Evolutionary conservation across 441 rosid genomes (phyloP), one percentile per base, ranked within the genome.

Genomic region (Corymbia citriodora): DNA sequence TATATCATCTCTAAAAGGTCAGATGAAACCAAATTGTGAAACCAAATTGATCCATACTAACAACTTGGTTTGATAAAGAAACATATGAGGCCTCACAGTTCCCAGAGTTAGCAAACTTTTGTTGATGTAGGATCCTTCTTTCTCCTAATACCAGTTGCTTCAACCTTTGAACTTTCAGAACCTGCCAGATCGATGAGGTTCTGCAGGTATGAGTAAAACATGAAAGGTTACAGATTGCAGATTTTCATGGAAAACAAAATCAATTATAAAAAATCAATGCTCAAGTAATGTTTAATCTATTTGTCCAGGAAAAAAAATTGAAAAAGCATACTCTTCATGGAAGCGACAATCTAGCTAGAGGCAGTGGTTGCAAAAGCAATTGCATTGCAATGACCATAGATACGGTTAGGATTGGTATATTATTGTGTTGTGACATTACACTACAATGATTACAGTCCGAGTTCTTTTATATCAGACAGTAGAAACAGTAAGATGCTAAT

Each of bases 141-240:
- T 97, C 99, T 95, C 91, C 99, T 97, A 91, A 95, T 63, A 87
- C 99, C 99, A 92, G 95, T 97, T 49, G 99, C 98, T 96, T 96
- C 99, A 89, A 97, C 99, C 94, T 96, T 98, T 17, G 99, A 97
- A 93, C 99, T 98, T 95, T 98, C 99, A 57, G 99, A 98, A 96
- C 99, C 99, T 93, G 99, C 99, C 95, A 98, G 97, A 96, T 98
- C 99, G 94, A 98, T 97, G 93, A 98, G 99, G 95, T 97, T 97
- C 99, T 98, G 99, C 99, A 95, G 74, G 92, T 91, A 94, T 88
- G 93, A 94, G 94, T 94, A 91, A 92, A 90, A 92, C 65, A 90
- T 89, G 90, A 90, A 88, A 92, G 91, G 95, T 95, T 92, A 92
- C 89, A 88, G 91, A 89, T 18, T 90, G 81, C 88, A 88, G 88